Conservation (phyloP, 495 filamentous ascomycete species). For the Echria macrotheca region DNA sequence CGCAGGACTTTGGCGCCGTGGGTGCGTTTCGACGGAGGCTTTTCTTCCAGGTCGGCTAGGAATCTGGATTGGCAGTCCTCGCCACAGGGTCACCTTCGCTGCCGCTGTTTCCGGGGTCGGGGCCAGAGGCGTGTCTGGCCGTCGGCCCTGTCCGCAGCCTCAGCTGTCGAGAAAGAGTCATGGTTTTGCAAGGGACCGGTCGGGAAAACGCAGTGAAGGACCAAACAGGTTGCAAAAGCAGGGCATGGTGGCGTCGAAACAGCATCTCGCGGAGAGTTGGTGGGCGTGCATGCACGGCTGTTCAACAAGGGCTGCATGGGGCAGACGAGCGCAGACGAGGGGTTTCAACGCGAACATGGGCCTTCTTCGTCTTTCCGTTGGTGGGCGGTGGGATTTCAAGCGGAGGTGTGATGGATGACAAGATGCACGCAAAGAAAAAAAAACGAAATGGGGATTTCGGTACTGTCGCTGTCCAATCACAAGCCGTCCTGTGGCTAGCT, state of each 20-base stretch:
- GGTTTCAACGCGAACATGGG: constrained; percentile 15
- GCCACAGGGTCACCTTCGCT: not conserved
- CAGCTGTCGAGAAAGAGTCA: not conserved
- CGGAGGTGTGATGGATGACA: constrained; percentile 14
- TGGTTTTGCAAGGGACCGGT: not conserved
- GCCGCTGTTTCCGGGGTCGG: constrained; percentile 2
- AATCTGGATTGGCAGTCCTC: not conserved
- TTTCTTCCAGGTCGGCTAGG: not conserved
- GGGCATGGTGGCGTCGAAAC: constrained; percentile 15
- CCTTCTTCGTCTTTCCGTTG: constrained; percentile 4
- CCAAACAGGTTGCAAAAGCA: constrained; percentile 1
- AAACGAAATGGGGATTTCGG: not conserved
- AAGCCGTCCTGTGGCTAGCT: not conserved
- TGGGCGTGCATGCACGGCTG: constrained; percentile 12
- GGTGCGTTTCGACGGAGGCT: not conserved
- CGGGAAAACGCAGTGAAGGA: constrained; percentile 2
- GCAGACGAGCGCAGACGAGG: not conserved
- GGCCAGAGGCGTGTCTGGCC: not conserved
- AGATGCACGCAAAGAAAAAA: constrained; percentile 10
- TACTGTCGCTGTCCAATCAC: constrained; percentile 11
- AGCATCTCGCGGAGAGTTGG: constrained; percentile 8
- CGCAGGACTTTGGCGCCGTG: not conserved
- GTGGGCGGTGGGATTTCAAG: constrained; percentile 7
- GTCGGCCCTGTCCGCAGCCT: not conserved
- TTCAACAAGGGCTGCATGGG: constrained; percentile 4